Conservation (phyloP, 495 filamentous ascomycete genomes). For the Neurospora intermedia region DNA sequence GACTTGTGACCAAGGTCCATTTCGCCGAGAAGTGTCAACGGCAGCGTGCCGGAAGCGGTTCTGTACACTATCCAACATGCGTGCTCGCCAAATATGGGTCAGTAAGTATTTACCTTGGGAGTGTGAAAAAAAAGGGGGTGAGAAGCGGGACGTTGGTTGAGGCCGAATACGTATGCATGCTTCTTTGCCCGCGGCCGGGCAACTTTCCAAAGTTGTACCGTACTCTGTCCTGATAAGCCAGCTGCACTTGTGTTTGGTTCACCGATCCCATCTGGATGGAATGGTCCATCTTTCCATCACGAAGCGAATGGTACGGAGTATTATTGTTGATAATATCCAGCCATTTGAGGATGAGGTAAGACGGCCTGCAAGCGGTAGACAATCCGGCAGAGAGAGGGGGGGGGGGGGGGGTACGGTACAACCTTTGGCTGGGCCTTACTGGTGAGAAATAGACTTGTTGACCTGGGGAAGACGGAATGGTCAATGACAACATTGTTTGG, state of each 20-base stretch:
- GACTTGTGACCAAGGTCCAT: not conserved
- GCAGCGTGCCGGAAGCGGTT: not conserved
- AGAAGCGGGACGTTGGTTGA: not conserved
- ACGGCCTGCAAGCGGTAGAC: not conserved
- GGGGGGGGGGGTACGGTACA: not conserved
- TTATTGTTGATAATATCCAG: constrained; percentile 5
- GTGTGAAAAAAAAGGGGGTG: not conserved
- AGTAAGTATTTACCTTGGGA: not conserved
- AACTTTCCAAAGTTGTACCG: not conserved
- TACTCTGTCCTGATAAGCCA: not conserved
- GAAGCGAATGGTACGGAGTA: not conserved
- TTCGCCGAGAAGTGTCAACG: not conserved
- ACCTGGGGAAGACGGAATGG: not conserved
- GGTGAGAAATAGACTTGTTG: constrained; percentile 7
- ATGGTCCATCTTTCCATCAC: constrained; percentile 1
- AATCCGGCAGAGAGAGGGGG: not conserved
- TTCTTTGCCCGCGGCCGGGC: not conserved
- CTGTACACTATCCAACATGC: not conserved
- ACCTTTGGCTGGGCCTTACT: constrained; percentile 1
- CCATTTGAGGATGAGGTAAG: constrained; percentile 1
- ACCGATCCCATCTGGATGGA: not conserved
- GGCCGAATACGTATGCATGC: not conserved
- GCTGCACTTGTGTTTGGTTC: not conserved
- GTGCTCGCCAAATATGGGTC: not conserved
- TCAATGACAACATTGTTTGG: not conserved